Percentiles rank a stretch among this genome's conserved stretches.
phyloP scores from a whole-genome alignment of 768 basidiomycete species.

The Tricholoma flavovirens region DNA sequence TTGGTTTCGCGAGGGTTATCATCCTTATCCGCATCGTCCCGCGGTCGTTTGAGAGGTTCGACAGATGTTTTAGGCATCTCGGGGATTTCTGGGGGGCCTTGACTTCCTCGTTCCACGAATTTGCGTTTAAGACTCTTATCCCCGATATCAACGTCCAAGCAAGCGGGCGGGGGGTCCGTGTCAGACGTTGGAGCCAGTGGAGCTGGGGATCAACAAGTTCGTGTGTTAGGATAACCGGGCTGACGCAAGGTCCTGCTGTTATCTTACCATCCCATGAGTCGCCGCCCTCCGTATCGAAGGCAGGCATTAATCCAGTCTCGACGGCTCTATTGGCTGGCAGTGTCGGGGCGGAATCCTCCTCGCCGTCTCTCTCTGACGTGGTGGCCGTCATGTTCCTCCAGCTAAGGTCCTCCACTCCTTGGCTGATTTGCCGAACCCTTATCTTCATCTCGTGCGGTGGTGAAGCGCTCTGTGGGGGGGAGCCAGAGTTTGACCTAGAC shows the following conservation, averaged over 20 bases:
- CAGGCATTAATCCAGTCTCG: slow-evolving; percentile 1
- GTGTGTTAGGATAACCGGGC: not conserved
- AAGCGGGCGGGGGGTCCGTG: slow-evolving; percentile 16
- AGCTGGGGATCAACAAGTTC: slow-evolving; percentile 1
- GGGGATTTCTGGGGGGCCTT: slow-evolving; percentile 41
- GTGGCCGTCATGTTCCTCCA: slow-evolving; percentile 50
- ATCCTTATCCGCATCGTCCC: slow-evolving; percentile 59
- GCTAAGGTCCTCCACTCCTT: slow-evolving; percentile 71
- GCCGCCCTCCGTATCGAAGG: not conserved
- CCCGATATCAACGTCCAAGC: slow-evolving; percentile 40
- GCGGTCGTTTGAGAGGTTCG: slow-evolving; percentile 50
- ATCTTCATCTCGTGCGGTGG: slow-evolving; percentile 74
- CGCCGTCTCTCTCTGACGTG: slow-evolving; percentile 25
- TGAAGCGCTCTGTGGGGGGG: slow-evolving; percentile 49
- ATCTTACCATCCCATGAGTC: not conserved
- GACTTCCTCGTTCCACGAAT: slow-evolving; percentile 60
- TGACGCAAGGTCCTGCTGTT: not conserved
- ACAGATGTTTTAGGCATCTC: slow-evolving; percentile 19
- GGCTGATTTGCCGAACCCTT: slow-evolving; percentile 67
- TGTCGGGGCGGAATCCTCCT: slow-evolving; percentile 12
- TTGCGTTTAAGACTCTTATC: slow-evolving; percentile 71
- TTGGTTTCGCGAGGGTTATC: slow-evolving; percentile 57
- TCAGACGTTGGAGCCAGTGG: slow-evolving; percentile 1
- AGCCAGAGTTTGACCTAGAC: slow-evolving; percentile 38
- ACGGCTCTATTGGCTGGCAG: slow-evolving; percentile 5